Base-by-base conservation (phyloP, 352 stramenopile species). In the Globisporangium irregulare region DNA sequence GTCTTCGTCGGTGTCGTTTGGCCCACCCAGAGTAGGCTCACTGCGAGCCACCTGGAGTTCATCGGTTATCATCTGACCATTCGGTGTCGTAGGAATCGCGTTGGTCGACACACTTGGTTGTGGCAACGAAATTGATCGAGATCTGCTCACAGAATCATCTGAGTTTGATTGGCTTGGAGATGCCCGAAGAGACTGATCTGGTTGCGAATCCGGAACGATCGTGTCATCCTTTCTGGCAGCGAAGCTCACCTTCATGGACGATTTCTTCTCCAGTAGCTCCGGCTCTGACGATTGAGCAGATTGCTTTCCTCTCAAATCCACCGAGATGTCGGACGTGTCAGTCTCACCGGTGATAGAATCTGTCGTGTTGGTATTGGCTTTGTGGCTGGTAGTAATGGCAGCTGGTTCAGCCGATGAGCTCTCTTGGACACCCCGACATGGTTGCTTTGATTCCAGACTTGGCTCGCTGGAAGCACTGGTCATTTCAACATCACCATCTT, bases 1-100 rank as follows among this genome's bases (percentile, higher is more conserved):
- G 43, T 88, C 65, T 53, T 74, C 70, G 12, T 84, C 74, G 10
- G 76, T 50, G 9, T 59, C 43, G 24, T 64, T 27, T 41, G 48
- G 27, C 9, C 41, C 27, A 36, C 18, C 46, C 20, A 43, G 43
- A 20, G 34, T 27, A 22, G 64, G 48, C 48, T 61, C 57, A 7
- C 48, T 70, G 0, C 58, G 65, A 14, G 32, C 27, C 10, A 56
- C 29, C 2, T 57, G 14, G 1, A 60, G 51, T 18, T 70, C 65
- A 18, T 32, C 65, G 22, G 57, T 27, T 6, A 48, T 67, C 29
- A 43, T 38, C 9, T 64, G 59, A 8, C 59, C 54, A 24, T 58
- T 66, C n/a, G 66, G 66, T 8, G 59, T 72, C 51, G 59, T 59
- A 0, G 59, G 59, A 41, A 50, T 41, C 29, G 53, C 27, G n/a